phyloP scores from a whole-genome alignment of 352 stramenopile species.

The Phytophthora ohioensis region DNA sequence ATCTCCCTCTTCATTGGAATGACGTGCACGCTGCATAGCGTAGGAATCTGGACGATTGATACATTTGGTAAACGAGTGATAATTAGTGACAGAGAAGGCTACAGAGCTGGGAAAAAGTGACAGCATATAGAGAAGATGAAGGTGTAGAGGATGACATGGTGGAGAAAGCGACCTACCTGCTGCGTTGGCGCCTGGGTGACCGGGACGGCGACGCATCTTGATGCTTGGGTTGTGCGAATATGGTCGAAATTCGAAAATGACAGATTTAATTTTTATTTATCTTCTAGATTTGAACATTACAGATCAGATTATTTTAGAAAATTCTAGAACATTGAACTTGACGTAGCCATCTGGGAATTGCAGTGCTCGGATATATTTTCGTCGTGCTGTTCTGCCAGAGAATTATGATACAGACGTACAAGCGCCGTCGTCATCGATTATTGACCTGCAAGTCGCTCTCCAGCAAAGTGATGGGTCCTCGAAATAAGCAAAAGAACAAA shows the following conservation, averaged over 20 bases:
- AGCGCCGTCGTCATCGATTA: no score
- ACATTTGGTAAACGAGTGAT: conserved; percentile 7
- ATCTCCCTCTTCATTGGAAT: conserved; percentile 38
- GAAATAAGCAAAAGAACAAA: conserved; percentile 30
- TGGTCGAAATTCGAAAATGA: conserved; percentile 12
- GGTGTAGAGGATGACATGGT: conserved; percentile 3
- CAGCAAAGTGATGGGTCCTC: not conserved
- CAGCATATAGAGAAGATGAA: conserved; percentile 5
- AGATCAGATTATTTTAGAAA: not conserved
- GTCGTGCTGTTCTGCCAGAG: no score
- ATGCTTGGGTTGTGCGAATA: not conserved
- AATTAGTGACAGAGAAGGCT: conserved; percentile 20
- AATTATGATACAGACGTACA: no score
- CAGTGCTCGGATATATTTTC: not conserved
- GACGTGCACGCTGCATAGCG: conserved; percentile 40
- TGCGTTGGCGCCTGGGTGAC: conserved; percentile 27
- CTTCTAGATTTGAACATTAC: not conserved
- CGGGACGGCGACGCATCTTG: conserved; percentile 48
- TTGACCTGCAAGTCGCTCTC: no score
- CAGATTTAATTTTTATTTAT: not conserved
- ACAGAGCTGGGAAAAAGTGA: conserved; percentile 2
- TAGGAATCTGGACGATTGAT: conserved; percentile 30
- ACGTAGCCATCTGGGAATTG: not conserved
- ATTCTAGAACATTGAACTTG: not conserved
- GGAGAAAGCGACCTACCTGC: conserved; percentile 22